A percentile compares a stretch with the other conserved stretches of the same genome.
These are phyloP conservation scores for Globisporangium acanthophoron DNA, from an alignment of 352 stramenopile species.

Conservation along the genomic window DNA sequence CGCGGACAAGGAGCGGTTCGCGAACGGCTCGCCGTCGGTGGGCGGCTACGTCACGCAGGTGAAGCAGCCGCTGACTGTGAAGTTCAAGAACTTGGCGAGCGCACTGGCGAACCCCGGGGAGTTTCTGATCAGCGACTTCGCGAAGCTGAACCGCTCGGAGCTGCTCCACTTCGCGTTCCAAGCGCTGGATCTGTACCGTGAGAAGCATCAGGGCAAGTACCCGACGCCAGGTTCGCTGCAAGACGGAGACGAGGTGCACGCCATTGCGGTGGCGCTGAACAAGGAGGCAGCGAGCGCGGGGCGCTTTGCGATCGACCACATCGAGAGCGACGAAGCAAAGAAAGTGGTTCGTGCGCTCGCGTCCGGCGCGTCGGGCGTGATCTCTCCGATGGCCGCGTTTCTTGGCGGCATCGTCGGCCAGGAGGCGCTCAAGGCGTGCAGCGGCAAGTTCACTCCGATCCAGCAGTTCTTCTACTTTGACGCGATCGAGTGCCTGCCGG, in stretches of 20 bases:
- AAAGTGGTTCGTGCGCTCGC: constrained; percentile 79
- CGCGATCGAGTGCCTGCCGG: constrained; percentile 94
- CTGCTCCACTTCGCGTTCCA: constrained; percentile 89
- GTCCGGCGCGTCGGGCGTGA: constrained; percentile 83
- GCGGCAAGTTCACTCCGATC: constrained; percentile 98
- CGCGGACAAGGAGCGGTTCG: constrained; percentile 62
- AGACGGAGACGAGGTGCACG: constrained; percentile 86
- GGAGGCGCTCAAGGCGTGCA: constrained; percentile 98
- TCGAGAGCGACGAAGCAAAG: constrained; percentile 63
- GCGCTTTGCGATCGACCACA: constrained; percentile 50
- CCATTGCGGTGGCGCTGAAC: constrained; percentile 69
- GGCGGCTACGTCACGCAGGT: constrained; percentile 93
- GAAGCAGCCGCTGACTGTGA: constrained; percentile 93
- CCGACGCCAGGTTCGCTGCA: constrained; percentile 84
- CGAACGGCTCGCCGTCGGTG: constrained; percentile 52
- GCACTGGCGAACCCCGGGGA: constrained; percentile 89
- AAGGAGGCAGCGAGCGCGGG: constrained; percentile 63
- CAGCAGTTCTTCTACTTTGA: constrained; percentile 99
- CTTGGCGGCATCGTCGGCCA: constrained; percentile 97
- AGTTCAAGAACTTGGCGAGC: constrained; percentile 89
- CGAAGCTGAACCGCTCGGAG: constrained; percentile 93
- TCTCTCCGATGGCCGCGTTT: constrained; percentile 96
- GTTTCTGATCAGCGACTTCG: constrained; percentile 97
- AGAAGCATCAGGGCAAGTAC: constrained; percentile 62
- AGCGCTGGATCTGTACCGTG: constrained; percentile 83